phyloP scores from a whole-genome alignment of 2,329 filamentous ascomycete genomes.

The Chrysoporthe austroafricana region DNA sequence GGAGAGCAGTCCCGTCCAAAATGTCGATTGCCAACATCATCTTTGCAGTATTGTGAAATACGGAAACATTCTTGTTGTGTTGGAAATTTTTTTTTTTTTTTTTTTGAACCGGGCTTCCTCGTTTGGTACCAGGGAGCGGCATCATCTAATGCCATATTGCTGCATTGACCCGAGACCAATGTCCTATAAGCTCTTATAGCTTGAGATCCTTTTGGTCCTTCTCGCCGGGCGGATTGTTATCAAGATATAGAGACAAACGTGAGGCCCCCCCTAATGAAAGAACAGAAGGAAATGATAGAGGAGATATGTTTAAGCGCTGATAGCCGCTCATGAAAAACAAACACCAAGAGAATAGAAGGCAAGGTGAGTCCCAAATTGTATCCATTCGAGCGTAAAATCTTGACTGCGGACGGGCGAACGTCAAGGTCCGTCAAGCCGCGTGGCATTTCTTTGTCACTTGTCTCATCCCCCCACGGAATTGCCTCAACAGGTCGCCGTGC shows the following conservation, averaged over 20 bases:
- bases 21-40: neutral
- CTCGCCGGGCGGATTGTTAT: neutral
- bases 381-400: conserved; percentile 8
- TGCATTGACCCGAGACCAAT: neutral
- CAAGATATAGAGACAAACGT: neutral
- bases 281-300: neutral
- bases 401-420: conserved; percentile 12
- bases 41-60: neutral
- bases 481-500: conserved; percentile 12
- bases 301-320: neutral
- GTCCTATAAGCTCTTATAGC: neutral
- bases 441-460: conserved; percentile 26
- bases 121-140: neutral
- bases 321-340: neutral
- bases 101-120: neutral
- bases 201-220: neutral
- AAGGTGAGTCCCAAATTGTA: conserved; percentile 1
- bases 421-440: conserved; percentile 23
- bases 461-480: conserved; percentile 17
- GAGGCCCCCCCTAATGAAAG: neutral
- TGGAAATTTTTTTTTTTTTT: neutral
- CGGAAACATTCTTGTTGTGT: neutral
- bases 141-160: neutral
- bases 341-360: neutral
- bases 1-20: neutral